Evolutionary conservation across 768 basidiomycete genomes (phyloP).

Genomic region (Lepiota subincarnata): DNA sequence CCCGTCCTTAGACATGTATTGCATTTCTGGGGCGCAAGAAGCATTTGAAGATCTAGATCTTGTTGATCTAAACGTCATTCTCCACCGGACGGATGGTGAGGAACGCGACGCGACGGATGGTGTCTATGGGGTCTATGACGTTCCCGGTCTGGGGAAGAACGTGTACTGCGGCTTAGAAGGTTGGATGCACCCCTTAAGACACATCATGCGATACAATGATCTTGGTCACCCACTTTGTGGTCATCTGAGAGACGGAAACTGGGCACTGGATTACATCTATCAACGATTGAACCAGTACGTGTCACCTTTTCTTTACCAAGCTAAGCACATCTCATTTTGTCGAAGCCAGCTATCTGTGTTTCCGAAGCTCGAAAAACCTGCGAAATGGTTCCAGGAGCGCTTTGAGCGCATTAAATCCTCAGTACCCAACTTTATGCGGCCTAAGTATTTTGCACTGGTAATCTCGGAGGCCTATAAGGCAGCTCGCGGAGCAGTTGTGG

Average conservation of each 20-base stretch:
- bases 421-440: conserved; percentile 84
- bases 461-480: conserved; percentile 92
- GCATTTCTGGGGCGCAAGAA: conserved; percentile 62
- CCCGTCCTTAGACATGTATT: conserved; percentile 65
- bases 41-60: conserved; percentile 73
- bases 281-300: conserved; percentile 67
- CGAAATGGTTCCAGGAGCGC: conserved; percentile 83
- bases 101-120: conserved; percentile 86
- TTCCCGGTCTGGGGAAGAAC: conserved; percentile 71
- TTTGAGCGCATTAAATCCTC: conserved; percentile 73
- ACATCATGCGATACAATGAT: conserved; percentile 87
- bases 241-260: conserved; percentile 82
- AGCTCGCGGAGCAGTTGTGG: conserved; percentile 74
- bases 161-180: conserved; percentile 95
- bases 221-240: conserved; percentile 88
- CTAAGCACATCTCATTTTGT: conserved; percentile 10
- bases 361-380: conserved; percentile 67
- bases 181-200: conserved; percentile 88
- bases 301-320: background rate
- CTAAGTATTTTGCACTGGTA: conserved; percentile 94
- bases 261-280: conserved; percentile 90
- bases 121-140: conserved; percentile 75
- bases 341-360: conserved; percentile 55
- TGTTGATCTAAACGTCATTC: conserved; percentile 82
- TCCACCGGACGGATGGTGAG: conserved; percentile 89